Evolutionary conservation across 345 rosid species (phyloP), one percentile per base, ranked within the genome.

Genomic region (Camelina neglecta): DNA sequence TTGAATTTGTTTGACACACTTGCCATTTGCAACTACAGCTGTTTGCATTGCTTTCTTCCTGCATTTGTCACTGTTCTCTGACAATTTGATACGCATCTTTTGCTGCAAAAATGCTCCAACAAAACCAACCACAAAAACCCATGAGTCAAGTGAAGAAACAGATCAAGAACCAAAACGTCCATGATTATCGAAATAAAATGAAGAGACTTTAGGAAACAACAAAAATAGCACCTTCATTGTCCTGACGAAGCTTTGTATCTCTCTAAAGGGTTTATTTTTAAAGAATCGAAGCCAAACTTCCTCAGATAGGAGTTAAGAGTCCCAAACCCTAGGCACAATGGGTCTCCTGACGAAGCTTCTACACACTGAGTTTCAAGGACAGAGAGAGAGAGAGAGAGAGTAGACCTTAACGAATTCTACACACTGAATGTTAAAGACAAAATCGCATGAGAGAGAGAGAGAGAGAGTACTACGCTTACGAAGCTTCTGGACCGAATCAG

Each of bases 11-110:
- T 39, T 1, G 16, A 61, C 65, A 61, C 65, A 61, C 35, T 23
- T 45, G 79, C 86, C 88, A 16, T 60, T 56, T 63, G 69, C 77
- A 29, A 12, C 69, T 16, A 83, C 83, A 3, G 88, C 83, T 62
- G 68, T 51, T 65, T 76, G n/a, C 76, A 83, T 57, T 15, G 83
- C 84, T 53, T 76, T 81, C 41, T 55, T 71, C 38, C 82, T 44
- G 75, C 86, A 79, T 74, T 79, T 85, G 11, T 70, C 81, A 58
- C 82, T 54, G 10, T 81, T 57, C 67, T 8, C 64, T 8, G 71
- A 50, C 48, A 82, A 7, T 59, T 65, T 67, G 55, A 81, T 74
- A 60, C 76, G 44, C 54, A 83, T 81, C 83, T 84, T 84, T 76
- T 81, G 78, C 88, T 85, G 83, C 62, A 73, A 20, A 26, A 51